Conservation (phyloP, 352 stramenopile genomes). For the Phytophthora multivora region DNA sequence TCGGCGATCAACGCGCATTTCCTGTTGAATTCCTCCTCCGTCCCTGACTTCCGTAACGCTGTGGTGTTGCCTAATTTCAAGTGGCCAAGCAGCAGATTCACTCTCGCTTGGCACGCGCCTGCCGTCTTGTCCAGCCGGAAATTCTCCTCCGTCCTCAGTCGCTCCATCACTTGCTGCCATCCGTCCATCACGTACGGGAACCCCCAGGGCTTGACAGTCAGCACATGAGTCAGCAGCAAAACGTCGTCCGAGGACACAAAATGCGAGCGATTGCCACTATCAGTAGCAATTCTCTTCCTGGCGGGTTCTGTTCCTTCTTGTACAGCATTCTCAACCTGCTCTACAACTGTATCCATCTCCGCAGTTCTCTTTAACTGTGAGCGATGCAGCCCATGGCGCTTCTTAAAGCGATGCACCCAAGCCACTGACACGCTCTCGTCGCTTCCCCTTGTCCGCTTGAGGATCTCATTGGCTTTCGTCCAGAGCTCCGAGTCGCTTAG, state of each 20-base stretch:
- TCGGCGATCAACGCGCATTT: conserved; percentile 29
- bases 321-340: no score
- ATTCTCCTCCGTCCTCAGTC: conserved; percentile 4
- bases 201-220: conserved; percentile 30
- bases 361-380: conserved; percentile 18
- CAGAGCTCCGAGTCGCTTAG: conserved; percentile 35
- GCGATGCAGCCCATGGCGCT: conserved; percentile 36
- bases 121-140: conserved; percentile 35
- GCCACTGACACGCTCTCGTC: conserved; percentile 30
- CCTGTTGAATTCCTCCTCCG: conserved; percentile 21
- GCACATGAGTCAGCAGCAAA: conserved; percentile 30
- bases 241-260: conserved; percentile 41
- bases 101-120: conserved; percentile 29
- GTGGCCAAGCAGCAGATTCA: conserved; percentile 28
- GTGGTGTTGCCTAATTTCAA: conserved; percentile 19
- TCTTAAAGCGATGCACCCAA: conserved; percentile 46
- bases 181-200: conserved; percentile 30
- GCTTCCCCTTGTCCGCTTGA: conserved; percentile 27
- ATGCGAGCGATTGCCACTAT: conserved; percentile 12
- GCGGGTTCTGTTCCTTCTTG: not conserved
- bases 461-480: conserved; percentile 42
- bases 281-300: conserved; percentile 16
- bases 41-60: conserved; percentile 36
- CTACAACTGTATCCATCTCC: not conserved
- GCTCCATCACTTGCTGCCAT: conserved; percentile 32